Evolutionary conservation across 495 filamentous ascomycete species (phyloP).

Genomic region (Aspergillus baeticus): DNA sequence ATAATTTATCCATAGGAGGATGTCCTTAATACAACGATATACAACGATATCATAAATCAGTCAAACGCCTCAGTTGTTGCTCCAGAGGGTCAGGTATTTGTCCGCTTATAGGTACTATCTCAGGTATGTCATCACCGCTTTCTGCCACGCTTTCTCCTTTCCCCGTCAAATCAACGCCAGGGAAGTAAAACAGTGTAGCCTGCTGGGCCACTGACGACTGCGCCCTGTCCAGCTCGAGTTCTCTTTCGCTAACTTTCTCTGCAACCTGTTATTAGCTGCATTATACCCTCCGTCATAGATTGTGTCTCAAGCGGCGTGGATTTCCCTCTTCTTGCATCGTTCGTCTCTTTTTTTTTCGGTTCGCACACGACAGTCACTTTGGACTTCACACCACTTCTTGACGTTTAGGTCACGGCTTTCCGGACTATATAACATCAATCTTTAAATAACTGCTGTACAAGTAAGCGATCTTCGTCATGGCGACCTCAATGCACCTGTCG

Average conservation of each 20-base stretch:
- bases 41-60: not conserved
- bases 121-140: constrained; percentile 7
- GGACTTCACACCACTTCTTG: not conserved
- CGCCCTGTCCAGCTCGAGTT: not conserved
- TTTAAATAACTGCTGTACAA: not conserved
- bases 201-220: constrained; percentile 21
- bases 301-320: not conserved
- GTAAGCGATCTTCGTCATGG: constrained; percentile 27
- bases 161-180: not conserved
- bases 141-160: not conserved
- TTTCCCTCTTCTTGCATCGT: not conserved
- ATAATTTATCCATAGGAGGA: constrained; percentile 3
- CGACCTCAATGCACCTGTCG: constrained; percentile 65
- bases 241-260: constrained; percentile 1
- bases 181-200: constrained; percentile 25
- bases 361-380: constrained; percentile 11
- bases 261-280: constrained; percentile 4
- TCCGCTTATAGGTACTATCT: not conserved
- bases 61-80: not conserved
- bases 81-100: not conserved
- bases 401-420: not conserved
- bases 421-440: not conserved
- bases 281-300: constrained; percentile 14
- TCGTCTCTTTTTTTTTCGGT: constrained; percentile 3
- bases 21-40: not conserved